Evolutionary conservation across 2,329 filamentous ascomycete species (phyloP).

Genomic region (Teratosphaeria destructans): DNA sequence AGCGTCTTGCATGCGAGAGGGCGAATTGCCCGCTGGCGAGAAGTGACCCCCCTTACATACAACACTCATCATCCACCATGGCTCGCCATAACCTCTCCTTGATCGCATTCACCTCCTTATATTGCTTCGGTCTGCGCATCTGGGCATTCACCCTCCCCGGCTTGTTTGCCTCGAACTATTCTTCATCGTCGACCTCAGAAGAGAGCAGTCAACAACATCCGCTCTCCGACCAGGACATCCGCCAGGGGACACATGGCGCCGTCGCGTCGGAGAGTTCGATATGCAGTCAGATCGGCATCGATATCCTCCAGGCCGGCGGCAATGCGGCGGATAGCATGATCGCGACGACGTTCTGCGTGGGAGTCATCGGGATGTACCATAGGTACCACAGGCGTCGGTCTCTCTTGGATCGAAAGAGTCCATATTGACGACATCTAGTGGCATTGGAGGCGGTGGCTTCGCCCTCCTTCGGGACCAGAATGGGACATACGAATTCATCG

Average conservation of each 20-base stretch:
- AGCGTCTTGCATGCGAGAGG: not conserved
- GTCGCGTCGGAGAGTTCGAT: conserved; percentile 36
- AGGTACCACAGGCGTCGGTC: conserved; percentile 11
- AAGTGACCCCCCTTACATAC: not conserved
- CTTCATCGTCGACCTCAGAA: not conserved
- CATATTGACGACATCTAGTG: conserved; percentile 30
- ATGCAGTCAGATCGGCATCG: conserved; percentile 38
- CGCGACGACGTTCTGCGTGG: conserved; percentile 38
- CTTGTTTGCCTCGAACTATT: not conserved
- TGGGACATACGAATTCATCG: conserved; percentile 74
- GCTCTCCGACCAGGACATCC: conserved; percentile 3
- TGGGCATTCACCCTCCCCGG: not conserved
- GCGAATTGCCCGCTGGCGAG: not conserved
- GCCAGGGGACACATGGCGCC: conserved; percentile 28
- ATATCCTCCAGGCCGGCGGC: conserved; percentile 38
- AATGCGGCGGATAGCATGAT: conserved; percentile 42
- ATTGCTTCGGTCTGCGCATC: not conserved
- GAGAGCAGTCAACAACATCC: not conserved
- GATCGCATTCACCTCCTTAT: not conserved
- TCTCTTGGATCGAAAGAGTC: conserved; percentile 6
- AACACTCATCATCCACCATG: not conserved
- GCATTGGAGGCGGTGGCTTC: conserved; percentile 86
- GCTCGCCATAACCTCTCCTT: not conserved
- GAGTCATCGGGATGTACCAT: conserved; percentile 39
- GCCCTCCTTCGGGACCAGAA: conserved; percentile 61